Base-by-base conservation (phyloP, 768 basidiomycete species). In the Pleurotus eryngii region DNA sequence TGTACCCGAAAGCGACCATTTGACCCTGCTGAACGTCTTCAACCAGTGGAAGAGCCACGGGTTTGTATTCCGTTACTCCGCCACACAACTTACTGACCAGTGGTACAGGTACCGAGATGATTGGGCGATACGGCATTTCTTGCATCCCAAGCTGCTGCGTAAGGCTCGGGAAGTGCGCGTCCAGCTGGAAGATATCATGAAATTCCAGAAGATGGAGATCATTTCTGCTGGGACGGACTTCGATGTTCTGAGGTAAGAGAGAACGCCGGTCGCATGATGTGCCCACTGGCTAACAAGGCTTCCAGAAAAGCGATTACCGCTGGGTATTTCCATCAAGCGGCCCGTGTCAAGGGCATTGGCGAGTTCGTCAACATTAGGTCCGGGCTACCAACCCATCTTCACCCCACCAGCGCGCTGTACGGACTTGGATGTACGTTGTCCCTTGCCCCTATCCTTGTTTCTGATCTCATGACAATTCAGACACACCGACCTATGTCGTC, bases 141-240 rank as follows among this genome's bases (percentile, higher is more conserved):
- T 98, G 51, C 97, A 99, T 68, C 96, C 96, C 0, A 98, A 98
- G 70, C 79, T 98, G 40, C 81, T 99, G 37, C 80, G 96, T 42
- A 99, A 99, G 72, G 91, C 92, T 4, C 82, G 96, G 27, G 97
- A 99, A 76, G 97, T 99, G 38, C 86, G 97, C 27, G 84, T 82
- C 2, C 97, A 99, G 74, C 81, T 99, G 14, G 95, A 98, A 68
- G 97, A 99, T 67, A 98, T 99, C 71, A 98, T 98, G 95, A 96
- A 97, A 67, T 90, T 92, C 71, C 95, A 98, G 74, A 98, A 98
- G 76, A 92, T 98, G 90, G 91, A 90, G 48, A 72, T 93, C 18
- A 82, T 92, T 63, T 93, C 94, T 4, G 88, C 86, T 39, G 96
- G 96, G 5, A 98, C 95, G 0, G 95, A 98, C 68, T 98, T 94